phyloP scores from a whole-genome alignment of 768 basidiomycete genomes.

The Serpula lacrymans region DNA sequence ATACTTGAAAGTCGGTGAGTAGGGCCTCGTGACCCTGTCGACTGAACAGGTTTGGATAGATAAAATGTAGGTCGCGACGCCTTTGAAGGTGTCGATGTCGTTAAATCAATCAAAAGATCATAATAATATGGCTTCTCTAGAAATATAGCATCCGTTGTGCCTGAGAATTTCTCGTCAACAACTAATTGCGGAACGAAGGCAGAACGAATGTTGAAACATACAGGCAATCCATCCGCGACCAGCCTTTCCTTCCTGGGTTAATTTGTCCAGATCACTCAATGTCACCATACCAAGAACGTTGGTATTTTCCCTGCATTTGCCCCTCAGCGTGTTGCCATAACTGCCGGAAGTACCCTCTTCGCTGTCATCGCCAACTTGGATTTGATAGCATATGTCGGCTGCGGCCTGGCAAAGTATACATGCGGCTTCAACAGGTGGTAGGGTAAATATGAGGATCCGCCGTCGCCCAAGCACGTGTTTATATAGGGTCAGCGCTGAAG shows the following conservation, averaged over 20 bases:
- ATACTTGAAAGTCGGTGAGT: conserved; percentile 58
- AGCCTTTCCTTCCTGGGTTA: conserved; percentile 51
- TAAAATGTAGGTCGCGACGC: conserved; percentile 66
- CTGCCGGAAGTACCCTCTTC: conserved; percentile 26
- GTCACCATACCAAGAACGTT: conserved; percentile 80
- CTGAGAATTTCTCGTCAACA: conserved; percentile 23
- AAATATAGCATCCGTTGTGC: conserved; percentile 82
- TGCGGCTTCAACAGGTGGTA: conserved; percentile 76
- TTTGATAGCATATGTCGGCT: conserved; percentile 64
- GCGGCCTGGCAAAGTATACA: conserved; percentile 62
- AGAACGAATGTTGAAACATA: conserved; percentile 26
- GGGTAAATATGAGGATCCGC: conserved; percentile 75
- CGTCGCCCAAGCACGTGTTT: conserved; percentile 74
- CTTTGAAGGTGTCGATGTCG: conserved; percentile 59
- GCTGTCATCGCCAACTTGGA: conserved; percentile 24
- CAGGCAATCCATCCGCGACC: conserved; percentile 85
- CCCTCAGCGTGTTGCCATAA: conserved; percentile 28
- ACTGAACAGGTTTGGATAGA: conserved; percentile 44
- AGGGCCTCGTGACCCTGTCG: conserved; percentile 34
- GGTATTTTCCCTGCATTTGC: conserved; percentile 48
- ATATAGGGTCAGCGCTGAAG: conserved; percentile 73
- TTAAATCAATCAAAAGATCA: conserved; percentile 78
- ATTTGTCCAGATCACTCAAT: conserved; percentile 63
- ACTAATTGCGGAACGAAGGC: not conserved
- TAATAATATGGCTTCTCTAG: conserved; percentile 77